Base-by-base conservation (phyloP, 257 asterid genomes). In the Gardenia jasminoides region DNA sequence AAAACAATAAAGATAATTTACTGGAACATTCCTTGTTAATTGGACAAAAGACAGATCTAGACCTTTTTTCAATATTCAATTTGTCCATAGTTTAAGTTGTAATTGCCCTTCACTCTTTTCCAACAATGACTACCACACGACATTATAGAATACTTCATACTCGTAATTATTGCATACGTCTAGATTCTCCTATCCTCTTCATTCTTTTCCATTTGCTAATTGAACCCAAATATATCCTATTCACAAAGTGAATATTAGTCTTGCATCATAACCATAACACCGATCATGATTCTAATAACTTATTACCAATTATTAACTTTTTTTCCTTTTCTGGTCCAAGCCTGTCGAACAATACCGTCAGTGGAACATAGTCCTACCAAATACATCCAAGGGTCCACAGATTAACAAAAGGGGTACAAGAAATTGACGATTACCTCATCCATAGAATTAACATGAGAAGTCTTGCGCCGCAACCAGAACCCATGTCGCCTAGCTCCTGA, bases 361-460 rank as follows among this genome's bases (percentile, higher is more conserved):
- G 17, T 15, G 47, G 47, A 33, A 67, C 6, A 9, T 11, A 36
- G 5, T 16, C 13, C 47, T 67, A 31, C 47, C 72, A 0, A 33
- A 28, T 39, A 33, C 72, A 67, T 41, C 47, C 33, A 61, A 61
- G 12, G 13, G 5, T 11, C 30, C 72, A 68, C 47, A 48, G 48
- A 62, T 10, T n/a, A 31, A 30, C 43, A 15, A 44, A 43, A 54
- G 24, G 56, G 24, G 22, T 7, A 72, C 48, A 46, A 50, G 4
- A 44, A 43, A 33, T 26, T n/a, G 68, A 80, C 16, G 30, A 73
- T 72, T 86, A 90, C 98, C 83, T 87, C 97, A 83, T 85, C 97
- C 94, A 86, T 82, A 28, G 90, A 90, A 71, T 81, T 74, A 81
- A 88, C 81, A 58, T 82, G 88, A 79, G 84, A 77, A 72, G 44